phyloP scores from a whole-genome alignment of 2,329 filamentous ascomycete species.

The Phialophora expanda region DNA sequence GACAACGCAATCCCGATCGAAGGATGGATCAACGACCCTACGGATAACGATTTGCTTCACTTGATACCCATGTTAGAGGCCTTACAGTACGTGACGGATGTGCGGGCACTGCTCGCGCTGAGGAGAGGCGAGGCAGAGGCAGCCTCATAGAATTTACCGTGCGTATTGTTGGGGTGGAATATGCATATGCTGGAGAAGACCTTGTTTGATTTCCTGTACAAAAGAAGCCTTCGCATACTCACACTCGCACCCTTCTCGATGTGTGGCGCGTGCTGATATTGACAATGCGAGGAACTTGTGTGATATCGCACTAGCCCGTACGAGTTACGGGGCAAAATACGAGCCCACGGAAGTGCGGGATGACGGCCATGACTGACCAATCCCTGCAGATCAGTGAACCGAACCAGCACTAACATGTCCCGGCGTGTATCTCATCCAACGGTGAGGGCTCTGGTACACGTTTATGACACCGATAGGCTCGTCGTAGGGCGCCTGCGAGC shows the following conservation, averaged over 20 bases:
- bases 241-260: not conserved
- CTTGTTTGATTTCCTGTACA: constrained; percentile 13
- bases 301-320: not conserved
- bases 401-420: not conserved
- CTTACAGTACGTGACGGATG: constrained; percentile 94
- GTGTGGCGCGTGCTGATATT: not conserved
- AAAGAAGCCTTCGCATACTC: not conserved
- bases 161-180: not conserved
- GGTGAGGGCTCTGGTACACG: not conserved
- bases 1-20: constrained; percentile 99
- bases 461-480: constrained; percentile 3
- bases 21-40: constrained; percentile 98
- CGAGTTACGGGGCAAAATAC: not conserved
- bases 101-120: constrained; percentile 85
- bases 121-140: constrained; percentile 73
- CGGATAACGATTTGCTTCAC: constrained; percentile 92
- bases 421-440: constrained; percentile 12
- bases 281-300: constrained; percentile 9
- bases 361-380: not conserved
- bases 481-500: constrained; percentile 13
- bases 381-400: not conserved
- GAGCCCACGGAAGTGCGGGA: not conserved
- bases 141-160: constrained; percentile 20
- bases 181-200: constrained; percentile 4
- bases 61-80: constrained; percentile 91